Percentiles rank a stretch among this genome's conserved stretches.
phyloP scores from a whole-genome alignment of 192 early-diverging fungal genomes.

The Coemansia sp. region DNA sequence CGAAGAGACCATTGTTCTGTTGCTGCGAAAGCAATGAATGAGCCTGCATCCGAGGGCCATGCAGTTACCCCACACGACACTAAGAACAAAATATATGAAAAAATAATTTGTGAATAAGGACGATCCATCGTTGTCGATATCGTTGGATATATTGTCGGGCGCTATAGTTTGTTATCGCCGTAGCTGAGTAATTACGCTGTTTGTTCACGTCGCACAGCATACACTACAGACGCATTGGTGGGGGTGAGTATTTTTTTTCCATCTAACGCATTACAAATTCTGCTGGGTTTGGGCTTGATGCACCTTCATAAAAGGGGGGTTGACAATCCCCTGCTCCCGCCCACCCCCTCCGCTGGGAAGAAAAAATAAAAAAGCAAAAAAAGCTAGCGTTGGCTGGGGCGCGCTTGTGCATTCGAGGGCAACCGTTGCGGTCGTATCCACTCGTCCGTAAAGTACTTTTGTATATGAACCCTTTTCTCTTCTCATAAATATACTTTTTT shows the following conservation, averaged over 20 bases:
- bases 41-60: conserved; percentile 3
- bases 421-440: not conserved
- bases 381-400: not conserved
- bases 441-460: not conserved
- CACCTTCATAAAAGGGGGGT: not conserved
- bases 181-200: not conserved
- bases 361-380: not conserved
- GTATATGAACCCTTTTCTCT: not conserved
- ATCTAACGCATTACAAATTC: not conserved
- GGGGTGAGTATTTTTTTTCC: not conserved
- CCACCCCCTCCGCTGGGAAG: conserved; percentile 2
- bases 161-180: not conserved
- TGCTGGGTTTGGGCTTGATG: not conserved
- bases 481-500: not conserved
- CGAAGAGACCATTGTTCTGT: not conserved
- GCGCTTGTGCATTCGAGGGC: not conserved
- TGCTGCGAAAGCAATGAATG: not conserved
- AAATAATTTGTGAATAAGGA: not conserved
- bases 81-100: not conserved
- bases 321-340: not conserved
- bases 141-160: too few relatives aligned
- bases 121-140: not conserved
- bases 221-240: not conserved
- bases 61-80: conserved; percentile 4
- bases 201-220: conserved; percentile 10